Base-by-base conservation (phyloP, 805 yeast genomes). In the Metschnikowia matae region DNA sequence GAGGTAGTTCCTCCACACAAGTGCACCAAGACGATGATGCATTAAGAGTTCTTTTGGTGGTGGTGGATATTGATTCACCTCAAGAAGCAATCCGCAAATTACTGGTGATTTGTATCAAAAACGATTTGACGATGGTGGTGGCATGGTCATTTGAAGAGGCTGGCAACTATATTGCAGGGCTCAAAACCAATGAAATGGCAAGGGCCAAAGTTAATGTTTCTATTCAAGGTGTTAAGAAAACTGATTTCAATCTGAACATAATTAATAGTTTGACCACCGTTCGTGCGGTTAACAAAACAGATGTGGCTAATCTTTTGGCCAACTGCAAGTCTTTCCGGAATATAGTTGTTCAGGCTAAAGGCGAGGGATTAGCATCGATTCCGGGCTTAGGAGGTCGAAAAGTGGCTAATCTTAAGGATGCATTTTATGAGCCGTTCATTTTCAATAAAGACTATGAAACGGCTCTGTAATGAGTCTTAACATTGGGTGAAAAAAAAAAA, bases 31-130 rank as follows among this genome's bases (percentile, higher is more conserved):
- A 51, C 52, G 77, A 71, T 58, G 67, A 70, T 33, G 70, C 75
- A 7, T 66, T 79, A 42, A 74, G 85, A n/a, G 73, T 85, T 1
- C 57, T 86, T 23, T 63, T 86, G 41, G 78, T 80, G 32, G 82
- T 84, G 5, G 84, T 85, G 5, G 94, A 86, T 60, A 79, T 84
- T 10, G 85, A 79, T 11, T 79, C 81, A 26, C 77, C 76, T 29
- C 77, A 75, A 47, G 84, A 80, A 36, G 59, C 72, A 1, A 55
- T 80, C 26, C 69, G 81, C 21, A 75, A 73, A 38, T 57, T 80
- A 33, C 74, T 73, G 64, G 78, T 72, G 46, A 60, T 80, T 17
- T 77, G 82, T 54, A 57, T 81, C 21, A 71, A 74, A 49, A 78
- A 80, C 50, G 79, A 78, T 51, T 56, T 81, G 39, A 66, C 81